Evolutionary conservation across 1,284 basidiomycete species (phyloP).

Genomic region (Inonotus hispidus): DNA sequence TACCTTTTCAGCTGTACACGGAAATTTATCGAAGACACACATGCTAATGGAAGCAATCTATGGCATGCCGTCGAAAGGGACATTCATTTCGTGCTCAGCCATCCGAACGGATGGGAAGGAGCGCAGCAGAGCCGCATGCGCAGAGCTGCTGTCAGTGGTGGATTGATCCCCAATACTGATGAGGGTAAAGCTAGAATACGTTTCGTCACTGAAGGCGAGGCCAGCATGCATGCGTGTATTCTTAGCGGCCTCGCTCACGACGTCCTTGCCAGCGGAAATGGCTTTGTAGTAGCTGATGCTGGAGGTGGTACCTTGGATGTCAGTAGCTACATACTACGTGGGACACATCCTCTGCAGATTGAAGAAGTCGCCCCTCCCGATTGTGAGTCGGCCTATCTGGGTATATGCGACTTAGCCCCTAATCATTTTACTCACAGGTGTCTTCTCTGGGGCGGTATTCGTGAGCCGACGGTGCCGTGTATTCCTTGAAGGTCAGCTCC

Average conservation of each 20-base stretch:
- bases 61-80: constrained; percentile 63
- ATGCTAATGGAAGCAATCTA: constrained; percentile 57
- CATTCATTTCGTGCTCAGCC: constrained; percentile 67
- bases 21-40: constrained; percentile 68
- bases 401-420: neutral
- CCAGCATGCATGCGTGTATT: constrained; percentile 72
- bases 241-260: constrained; percentile 68
- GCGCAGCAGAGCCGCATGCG: constrained; percentile 75
- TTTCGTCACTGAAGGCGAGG: constrained; percentile 78
- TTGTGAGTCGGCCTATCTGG: constrained; percentile 40
- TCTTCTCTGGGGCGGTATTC: constrained; percentile 78
- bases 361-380: constrained; percentile 77
- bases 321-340: constrained; percentile 67
- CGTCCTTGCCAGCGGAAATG: constrained; percentile 64
- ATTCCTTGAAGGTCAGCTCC: constrained; percentile 53
- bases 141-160: constrained; percentile 58
- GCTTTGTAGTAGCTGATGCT: constrained; percentile 72
- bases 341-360: constrained; percentile 61
- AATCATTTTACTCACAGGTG: constrained; percentile 37
- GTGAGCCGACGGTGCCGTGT: constrained; percentile 64
- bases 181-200: constrained; percentile 63
- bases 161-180: constrained; percentile 64
- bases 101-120: constrained; percentile 80
- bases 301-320: constrained; percentile 78
- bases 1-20: constrained; percentile 70